phyloP scores from a whole-genome alignment of 345 rosid species.

The Kandelia obovata region DNA sequence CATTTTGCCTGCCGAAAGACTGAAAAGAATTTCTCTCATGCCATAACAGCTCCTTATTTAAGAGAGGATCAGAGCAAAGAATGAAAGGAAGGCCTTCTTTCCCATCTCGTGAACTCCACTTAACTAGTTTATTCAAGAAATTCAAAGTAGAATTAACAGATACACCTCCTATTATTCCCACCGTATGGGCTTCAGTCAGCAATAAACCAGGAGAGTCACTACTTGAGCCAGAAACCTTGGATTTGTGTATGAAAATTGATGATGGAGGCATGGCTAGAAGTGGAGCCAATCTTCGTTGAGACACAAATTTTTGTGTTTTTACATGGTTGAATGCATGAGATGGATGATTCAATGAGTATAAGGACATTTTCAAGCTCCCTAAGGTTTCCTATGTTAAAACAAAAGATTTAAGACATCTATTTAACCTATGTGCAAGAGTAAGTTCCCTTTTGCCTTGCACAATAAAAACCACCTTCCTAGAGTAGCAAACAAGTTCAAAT shows the following conservation, averaged over 20 bases:
- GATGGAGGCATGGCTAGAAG: conserved; percentile 49
- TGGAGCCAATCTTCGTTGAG: conserved; percentile 38
- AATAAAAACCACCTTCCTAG: conserved; percentile 6
- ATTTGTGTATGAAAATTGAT: conserved; percentile 44
- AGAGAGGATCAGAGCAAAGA: conserved; percentile 66
- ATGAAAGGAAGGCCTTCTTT: conserved; percentile 51
- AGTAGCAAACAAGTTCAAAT: background rate
- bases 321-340: conserved; percentile 29
- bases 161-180: conserved; percentile 72
- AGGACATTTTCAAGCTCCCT: conserved; percentile 47
- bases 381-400: conserved; percentile 30
- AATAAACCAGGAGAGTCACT: conserved; percentile 32
- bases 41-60: conserved; percentile 47
- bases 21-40: conserved; percentile 47
- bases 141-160: conserved; percentile 51
- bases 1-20: conserved; percentile 32
- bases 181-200: conserved; percentile 46
- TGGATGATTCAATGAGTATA: conserved; percentile 38
- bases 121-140: conserved; percentile 52
- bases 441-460: background rate
- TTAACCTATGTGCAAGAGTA: background rate
- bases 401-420: background rate
- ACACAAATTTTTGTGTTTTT: conserved; percentile 23
- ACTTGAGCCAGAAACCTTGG: conserved; percentile 31
- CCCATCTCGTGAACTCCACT: conserved; percentile 48